phyloP scores from a whole-genome alignment of 2,329 filamentous ascomycete genomes.

The Lasiodiplodia theobromae region DNA sequence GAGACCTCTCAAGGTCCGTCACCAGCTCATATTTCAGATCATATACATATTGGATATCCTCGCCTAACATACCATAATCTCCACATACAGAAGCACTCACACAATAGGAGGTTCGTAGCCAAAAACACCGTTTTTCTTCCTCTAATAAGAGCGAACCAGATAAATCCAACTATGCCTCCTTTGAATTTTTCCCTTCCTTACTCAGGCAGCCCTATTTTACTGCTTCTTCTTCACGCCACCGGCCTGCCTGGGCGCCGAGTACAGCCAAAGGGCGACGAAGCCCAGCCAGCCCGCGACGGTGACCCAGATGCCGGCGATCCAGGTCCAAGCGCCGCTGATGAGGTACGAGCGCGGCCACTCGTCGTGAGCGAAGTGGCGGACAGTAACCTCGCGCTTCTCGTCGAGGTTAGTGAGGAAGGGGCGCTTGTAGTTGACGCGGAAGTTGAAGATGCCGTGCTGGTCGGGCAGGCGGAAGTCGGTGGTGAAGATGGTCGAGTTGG shows the following conservation, averaged over 20 bases:
- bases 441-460: slow-evolving; percentile 99
- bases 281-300: slow-evolving; percentile 84
- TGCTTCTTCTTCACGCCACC: slow-evolving; percentile 53
- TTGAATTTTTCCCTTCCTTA: background rate
- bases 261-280: slow-evolving; percentile 91
- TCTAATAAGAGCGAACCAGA: background rate
- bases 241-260: slow-evolving; percentile 65
- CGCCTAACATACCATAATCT: background rate
- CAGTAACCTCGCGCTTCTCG: slow-evolving; percentile 93
- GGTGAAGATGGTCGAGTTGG: slow-evolving; percentile 75
- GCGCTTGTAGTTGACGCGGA: slow-evolving; percentile 95
- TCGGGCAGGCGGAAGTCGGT: slow-evolving; percentile 84
- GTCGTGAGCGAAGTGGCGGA: slow-evolving; percentile 95
- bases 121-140: slow-evolving; percentile 4
- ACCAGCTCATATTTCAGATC: background rate
- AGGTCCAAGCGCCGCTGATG: slow-evolving; percentile 92
- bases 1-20: background rate
- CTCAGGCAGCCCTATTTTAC: background rate
- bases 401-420: slow-evolving; percentile 89
- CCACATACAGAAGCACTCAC: background rate
- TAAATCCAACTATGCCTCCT: slow-evolving; percentile 8
- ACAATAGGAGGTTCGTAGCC: background rate
- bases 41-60: slow-evolving; percentile 15
- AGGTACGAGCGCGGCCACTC: slow-evolving; percentile 92
- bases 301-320: slow-evolving; percentile 86